Evolutionary conservation across 495 filamentous ascomycete genomes (phyloP).

Genomic region (Ramalina peruviana): DNA sequence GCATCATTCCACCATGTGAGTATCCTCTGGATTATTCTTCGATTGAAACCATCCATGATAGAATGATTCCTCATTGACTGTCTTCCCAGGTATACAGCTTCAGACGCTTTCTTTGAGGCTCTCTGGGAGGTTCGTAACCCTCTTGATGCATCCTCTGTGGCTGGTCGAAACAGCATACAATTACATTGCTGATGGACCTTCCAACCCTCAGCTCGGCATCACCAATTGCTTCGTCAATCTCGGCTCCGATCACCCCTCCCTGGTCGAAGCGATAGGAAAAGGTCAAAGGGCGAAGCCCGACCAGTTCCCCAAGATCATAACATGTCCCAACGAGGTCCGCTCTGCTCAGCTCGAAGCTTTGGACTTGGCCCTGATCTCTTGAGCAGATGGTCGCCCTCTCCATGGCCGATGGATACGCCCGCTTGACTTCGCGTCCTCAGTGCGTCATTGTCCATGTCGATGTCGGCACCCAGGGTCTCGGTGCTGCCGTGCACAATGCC

Average conservation of each 20-base stretch:
- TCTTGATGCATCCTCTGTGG: not conserved
- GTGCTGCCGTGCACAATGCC: conserved; percentile 85
- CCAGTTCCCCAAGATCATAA: conserved; percentile 75
- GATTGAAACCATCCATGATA: no score
- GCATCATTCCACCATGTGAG: no score
- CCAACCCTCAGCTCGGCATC: conserved; percentile 52
- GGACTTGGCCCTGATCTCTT: conserved; percentile 2
- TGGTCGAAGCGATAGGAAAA: conserved; percentile 93
- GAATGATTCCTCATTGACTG: no score
- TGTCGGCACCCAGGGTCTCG: conserved; percentile 85
- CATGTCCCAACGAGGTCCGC: conserved; percentile 78
- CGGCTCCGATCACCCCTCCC: conserved; percentile 84
- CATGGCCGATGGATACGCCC: conserved; percentile 91
- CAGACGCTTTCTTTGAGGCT: conserved; percentile 89
- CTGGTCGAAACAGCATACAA: not conserved
- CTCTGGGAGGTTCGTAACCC: conserved; percentile 50
- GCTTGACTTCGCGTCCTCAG: conserved; percentile 72
- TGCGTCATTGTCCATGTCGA: conserved; percentile 93
- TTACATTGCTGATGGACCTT: not conserved
- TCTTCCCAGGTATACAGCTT: conserved; percentile 45
- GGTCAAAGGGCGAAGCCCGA: conserved; percentile 52
- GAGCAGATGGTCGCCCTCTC: conserved; percentile 89
- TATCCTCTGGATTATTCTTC: no score
- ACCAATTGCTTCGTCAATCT: conserved; percentile 88
- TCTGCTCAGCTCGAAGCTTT: not conserved